Conservation (phyloP, 768 basidiomycete species). For the Lentinula edodes region DNA sequence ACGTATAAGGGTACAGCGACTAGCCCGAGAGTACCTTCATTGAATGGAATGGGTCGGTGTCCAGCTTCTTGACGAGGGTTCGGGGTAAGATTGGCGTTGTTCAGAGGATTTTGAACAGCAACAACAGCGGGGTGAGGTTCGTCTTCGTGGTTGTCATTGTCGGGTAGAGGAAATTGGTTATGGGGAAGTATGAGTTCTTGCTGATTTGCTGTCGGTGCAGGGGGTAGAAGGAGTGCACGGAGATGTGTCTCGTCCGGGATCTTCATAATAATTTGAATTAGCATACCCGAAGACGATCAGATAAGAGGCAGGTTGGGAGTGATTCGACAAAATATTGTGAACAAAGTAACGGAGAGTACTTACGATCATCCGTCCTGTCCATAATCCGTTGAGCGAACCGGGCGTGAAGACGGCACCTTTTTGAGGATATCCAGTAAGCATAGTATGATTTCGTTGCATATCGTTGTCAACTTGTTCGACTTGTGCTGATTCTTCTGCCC, state of each 20-base stretch:
- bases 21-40: constrained; percentile 27
- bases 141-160: background rate
- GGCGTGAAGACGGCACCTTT: constrained; percentile 29
- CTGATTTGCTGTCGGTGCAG: constrained; percentile 12
- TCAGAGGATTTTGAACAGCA: background rate
- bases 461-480: background rate
- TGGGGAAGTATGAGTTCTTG: background rate
- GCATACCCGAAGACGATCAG: background rate
- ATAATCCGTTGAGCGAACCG: constrained; percentile 45
- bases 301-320: background rate
- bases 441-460: background rate
- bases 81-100: background rate
- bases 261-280: constrained; percentile 8
- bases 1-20: constrained; percentile 51
- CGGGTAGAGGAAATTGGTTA: background rate
- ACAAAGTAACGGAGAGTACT: constrained; percentile 17
- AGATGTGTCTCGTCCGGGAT: constrained; percentile 15
- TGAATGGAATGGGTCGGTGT: constrained; percentile 18
- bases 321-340: background rate
- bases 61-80: background rate
- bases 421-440: constrained; percentile 3
- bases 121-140: background rate
- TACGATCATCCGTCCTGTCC: constrained; percentile 61
- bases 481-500: background rate
- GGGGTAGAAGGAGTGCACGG: constrained; percentile 8